These are phyloP conservation scores for Nakazawaea wickerhamii DNA, from an alignment of 805 yeast genomes.

Conservation along the genomic window DNA sequence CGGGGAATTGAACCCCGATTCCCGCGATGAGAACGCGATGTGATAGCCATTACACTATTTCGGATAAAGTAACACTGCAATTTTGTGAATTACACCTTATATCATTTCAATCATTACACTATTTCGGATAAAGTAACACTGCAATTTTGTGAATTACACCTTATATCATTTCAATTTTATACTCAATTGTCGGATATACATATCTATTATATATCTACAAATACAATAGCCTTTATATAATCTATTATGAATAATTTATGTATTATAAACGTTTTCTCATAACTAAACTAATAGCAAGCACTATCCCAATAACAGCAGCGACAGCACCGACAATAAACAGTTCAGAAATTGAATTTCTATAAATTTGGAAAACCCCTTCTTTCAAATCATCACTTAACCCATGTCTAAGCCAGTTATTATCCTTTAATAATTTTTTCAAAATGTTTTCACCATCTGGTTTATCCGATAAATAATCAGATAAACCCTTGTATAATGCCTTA, in stretches of 20 bases:
- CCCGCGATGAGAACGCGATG: slow-evolving; percentile 24
- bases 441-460: slow-evolving; percentile 21
- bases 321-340: slow-evolving; percentile 2
- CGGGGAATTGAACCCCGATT: slow-evolving; percentile 23
- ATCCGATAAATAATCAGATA: slow-evolving; percentile 24
- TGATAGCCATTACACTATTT: slow-evolving; percentile 28
- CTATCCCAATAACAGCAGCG: not conserved
- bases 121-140: no score
- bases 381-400: slow-evolving; percentile 23
- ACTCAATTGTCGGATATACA: no score
- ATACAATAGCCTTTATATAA: no score
- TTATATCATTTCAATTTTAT: no score
- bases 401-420: slow-evolving; percentile 24
- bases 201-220: no score
- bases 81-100: no score
- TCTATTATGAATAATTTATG: no score
- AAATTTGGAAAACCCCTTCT: slow-evolving; percentile 25
- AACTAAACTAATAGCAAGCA: not conserved
- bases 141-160: no score
- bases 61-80: no score
- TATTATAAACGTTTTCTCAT: not conserved
- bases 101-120: no score
- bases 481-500: slow-evolving; percentile 23
- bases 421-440: slow-evolving; percentile 19
- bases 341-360: slow-evolving; percentile 21